Base-by-base conservation (phyloP, 805 yeast genomes). In the Ogataea paradorogensis region DNA sequence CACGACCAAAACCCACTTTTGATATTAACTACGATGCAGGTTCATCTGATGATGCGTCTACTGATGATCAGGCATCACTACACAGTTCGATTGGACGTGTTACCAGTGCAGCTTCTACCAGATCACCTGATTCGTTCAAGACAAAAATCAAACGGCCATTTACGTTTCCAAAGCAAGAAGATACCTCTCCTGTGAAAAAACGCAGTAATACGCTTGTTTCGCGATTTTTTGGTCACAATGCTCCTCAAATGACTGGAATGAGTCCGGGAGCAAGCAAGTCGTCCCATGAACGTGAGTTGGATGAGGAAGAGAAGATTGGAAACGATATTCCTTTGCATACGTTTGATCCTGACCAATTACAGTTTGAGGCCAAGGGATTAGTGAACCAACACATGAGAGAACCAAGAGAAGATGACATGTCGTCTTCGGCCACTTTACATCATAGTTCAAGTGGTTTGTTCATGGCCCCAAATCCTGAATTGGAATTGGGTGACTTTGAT, bases 351-450 rank as follows among this genome's bases (percentile, higher is more conserved):
- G 70, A 63, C 3, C 60, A 65, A 23, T 59, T 74, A 23, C 67
- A 68, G 20, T 65, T 68, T 26, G 82, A 80, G 46, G 87, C 86
- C 1, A 67, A 69, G 37, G 71, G 71, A 22, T 64, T 81, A 42
- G 73, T 81, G 6, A 63, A 69, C 16, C 67, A 70, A 6, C 84
- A 79, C 55, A 66, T 69, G 10, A 33, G 38, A 5, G 30, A 30
- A 63, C 69, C 7, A 57, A 57, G 40, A 24, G 42, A 37, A 14
- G 34, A 26, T 18, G 33, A 42, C 9, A 21, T 42, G n/a, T 43
- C 52, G 3, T 37, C 46, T 15, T 47, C 21, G 33, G 39, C 51
- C 16, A 47, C 50, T 15, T 40, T 28, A 36, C 50, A 27, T 40
- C 38, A 27, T 4, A 37, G 32, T 40, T 38, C 40, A 5, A 42